Percentiles rank a stretch among this genome's conserved stretches.
These are phyloP conservation scores for Leccinum aurantiacum DNA, from an alignment of 768 basidiomycete genomes.

Conservation along the genomic window DNA sequence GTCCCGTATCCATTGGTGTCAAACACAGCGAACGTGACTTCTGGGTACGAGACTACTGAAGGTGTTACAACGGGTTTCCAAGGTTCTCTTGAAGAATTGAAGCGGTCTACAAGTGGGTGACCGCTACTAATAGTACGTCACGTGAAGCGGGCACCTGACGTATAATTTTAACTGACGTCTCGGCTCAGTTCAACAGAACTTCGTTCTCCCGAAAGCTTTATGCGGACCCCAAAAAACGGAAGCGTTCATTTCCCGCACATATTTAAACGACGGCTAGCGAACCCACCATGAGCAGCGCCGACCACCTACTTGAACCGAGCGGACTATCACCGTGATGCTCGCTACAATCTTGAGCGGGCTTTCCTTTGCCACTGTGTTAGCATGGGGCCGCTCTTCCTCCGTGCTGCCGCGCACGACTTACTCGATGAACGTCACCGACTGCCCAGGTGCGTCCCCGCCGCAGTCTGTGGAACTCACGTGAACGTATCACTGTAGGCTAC, in stretches of 20 bases:
- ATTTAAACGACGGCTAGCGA: background rate
- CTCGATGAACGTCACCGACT: constrained; percentile 33
- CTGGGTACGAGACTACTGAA: too few relatives aligned
- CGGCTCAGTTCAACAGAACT: background rate
- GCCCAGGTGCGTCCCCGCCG: constrained; percentile 29
- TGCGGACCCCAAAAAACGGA: background rate
- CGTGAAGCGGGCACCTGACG: background rate
- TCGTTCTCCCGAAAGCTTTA: background rate
- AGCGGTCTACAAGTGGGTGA: too few relatives aligned
- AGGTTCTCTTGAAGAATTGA: background rate
- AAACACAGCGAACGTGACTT: background rate
- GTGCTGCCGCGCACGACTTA: constrained; percentile 10
- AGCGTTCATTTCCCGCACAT: background rate
- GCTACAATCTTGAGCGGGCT: constrained; percentile 10
- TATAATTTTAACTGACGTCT: too few relatives aligned
- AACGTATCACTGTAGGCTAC: constrained; percentile 47
- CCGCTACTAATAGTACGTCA: background rate
- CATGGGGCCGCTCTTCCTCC: constrained; percentile 11
- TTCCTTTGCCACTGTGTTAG: constrained; percentile 5
- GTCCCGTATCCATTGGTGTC: background rate
- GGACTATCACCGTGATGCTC: constrained; percentile 3
- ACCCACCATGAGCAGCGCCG: background rate
- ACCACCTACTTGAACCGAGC: background rate
- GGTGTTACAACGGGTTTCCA: background rate
- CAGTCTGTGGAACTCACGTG: background rate